Conservation (phyloP, 139 green algal genomes). For the Diplosphaera chodatii region DNA sequence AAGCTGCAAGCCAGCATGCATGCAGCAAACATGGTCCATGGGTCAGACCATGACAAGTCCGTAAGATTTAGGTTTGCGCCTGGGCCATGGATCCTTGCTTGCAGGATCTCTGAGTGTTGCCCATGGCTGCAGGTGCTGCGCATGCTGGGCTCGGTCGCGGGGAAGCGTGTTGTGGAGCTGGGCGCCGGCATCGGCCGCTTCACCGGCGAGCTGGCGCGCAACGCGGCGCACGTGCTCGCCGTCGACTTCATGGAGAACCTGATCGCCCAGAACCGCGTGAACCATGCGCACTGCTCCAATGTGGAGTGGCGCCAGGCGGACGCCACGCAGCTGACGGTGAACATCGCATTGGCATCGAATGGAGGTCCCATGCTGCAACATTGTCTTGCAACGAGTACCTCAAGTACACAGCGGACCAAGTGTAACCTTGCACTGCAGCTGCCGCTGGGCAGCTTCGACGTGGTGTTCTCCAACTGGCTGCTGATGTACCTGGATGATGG, state of each 20-base stretch:
- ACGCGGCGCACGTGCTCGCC: constrained; percentile 53
- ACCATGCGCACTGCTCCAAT: constrained; percentile 43
- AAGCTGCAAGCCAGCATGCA: no score
- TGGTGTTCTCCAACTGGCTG: constrained; percentile 92
- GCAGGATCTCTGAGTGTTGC: no score
- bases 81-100: no score
- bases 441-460: constrained; percentile 31
- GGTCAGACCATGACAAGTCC: no score
- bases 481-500: constrained; percentile 85
- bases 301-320: constrained; percentile 41
- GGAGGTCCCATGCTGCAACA: no score
- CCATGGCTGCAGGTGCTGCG: constrained; percentile 56
- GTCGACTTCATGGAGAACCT: constrained; percentile 84
- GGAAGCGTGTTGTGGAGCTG: constrained; percentile 70
- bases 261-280: constrained; percentile 58
- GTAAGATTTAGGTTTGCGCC: no score
- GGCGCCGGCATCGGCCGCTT: constrained; percentile 88
- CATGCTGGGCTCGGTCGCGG: constrained; percentile 61
- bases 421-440: no score
- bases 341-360: no score
- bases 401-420: no score
- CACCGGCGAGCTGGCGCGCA: constrained; percentile 60
- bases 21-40: no score
- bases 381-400: no score
- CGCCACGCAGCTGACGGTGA: constrained; percentile 45